Conservation (phyloP, 1,284 basidiomycete genomes). For the Pisolithus thermaeus region DNA sequence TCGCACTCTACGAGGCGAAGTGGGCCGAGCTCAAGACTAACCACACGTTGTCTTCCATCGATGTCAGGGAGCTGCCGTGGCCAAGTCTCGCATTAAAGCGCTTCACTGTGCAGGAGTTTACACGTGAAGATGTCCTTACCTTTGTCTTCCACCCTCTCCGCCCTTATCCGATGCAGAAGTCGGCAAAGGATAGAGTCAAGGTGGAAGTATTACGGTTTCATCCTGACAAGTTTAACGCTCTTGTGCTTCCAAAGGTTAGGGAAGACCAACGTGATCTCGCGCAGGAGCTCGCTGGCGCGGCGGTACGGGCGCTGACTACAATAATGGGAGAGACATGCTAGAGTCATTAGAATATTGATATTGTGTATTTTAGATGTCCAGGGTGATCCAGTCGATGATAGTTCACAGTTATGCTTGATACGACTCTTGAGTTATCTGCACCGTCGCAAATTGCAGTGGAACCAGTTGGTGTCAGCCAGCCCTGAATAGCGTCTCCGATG, state of each 20-base stretch:
- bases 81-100: conserved; percentile 29
- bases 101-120: conserved; percentile 23
- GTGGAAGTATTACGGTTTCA: conserved; percentile 47
- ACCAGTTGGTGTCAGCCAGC: conserved; percentile 35
- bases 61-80: conserved; percentile 41
- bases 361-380: not conserved
- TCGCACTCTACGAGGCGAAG: conserved; percentile 31
- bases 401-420: too few species aligned
- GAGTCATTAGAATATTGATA: too few species aligned
- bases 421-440: conserved; percentile 40
- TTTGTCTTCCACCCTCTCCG: conserved; percentile 37
- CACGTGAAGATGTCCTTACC: conserved; percentile 24
- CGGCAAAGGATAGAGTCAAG: conserved; percentile 33
- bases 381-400: not conserved
- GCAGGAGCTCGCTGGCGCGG: conserved; percentile 37
- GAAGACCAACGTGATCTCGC: conserved; percentile 38
- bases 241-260: conserved; percentile 39
- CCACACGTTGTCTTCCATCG: conserved; percentile 11
- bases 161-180: conserved; percentile 26
- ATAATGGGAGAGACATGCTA: conserved; percentile 19
- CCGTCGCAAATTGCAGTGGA: conserved; percentile 38
- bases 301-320: conserved; percentile 39
- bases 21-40: conserved; percentile 34
- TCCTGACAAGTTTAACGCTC: conserved; percentile 44
- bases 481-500: conserved; percentile 39